Evolutionary conservation across 768 basidiomycete species (phyloP), one percentile per base, ranked within the genome.

Genomic region (Amanita thiersii): DNA sequence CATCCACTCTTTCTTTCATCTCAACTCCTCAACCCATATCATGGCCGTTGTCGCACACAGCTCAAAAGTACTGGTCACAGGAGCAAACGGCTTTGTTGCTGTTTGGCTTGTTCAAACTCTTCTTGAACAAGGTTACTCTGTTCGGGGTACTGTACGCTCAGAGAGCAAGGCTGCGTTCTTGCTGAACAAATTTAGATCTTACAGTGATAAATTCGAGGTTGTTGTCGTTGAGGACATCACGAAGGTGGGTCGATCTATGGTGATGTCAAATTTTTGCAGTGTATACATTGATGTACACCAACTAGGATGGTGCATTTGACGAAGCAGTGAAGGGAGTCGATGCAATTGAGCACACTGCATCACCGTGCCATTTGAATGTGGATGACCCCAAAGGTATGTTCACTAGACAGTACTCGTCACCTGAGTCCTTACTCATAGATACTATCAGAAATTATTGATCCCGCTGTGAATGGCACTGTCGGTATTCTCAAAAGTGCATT

Each of bases 281-380:
- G 10, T 17, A 18, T 15, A 10, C 20, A 12, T 10, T 45, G 3
- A 20, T n/a, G n/a, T 12, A 30, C 1, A n/a, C 19, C 8, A 11
- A 17, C n/a, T 46, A 79, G 77, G 70, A 70, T 2, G 75, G 74
- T 5, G 83, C 80, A 1, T 92, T 88, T 47, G 85, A 90, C 54
- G 77, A 86, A 39, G 86, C 79, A 0, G 81, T 89, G 45, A 74
- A 79, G 56, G 85, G 72, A 1, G 77, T 89, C 5, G 79, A 86
- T 45, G 87, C 72, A 0, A 74, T 91, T 38, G 70, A 64, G 28
- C 86, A 86, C 51, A 76, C 69, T 3, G 82, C 82, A 0, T 84
- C 82, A 1, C 83, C 84, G 1, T 69, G 78, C 52, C 61, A 70
- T 40, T 46, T 64, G 18, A 60, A 68, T 1, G 66, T 62, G 1